These are phyloP conservation scores for Coemansia sp. DNA, from an alignment of 371 early-diverging fungal species.

Conservation along the genomic window DNA sequence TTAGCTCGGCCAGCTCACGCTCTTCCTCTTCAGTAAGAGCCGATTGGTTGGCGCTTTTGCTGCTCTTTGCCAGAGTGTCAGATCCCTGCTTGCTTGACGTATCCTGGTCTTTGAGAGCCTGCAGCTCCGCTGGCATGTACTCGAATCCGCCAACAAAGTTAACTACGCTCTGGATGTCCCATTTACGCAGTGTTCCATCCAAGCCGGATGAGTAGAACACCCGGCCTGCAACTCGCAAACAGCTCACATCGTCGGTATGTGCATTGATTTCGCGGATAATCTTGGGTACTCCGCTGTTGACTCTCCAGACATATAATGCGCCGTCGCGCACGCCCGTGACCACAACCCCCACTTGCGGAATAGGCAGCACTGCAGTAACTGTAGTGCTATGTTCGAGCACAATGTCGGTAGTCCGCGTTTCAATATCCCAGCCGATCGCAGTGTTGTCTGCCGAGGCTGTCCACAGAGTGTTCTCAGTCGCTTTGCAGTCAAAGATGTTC, in stretches of 20 bases:
- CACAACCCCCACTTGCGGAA: slow-evolving; percentile 52
- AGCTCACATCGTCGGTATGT: slow-evolving; percentile 61
- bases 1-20: slow-evolving; percentile 61
- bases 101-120: slow-evolving; percentile 2
- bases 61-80: background rate
- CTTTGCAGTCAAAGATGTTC: slow-evolving; percentile 32
- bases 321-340: slow-evolving; percentile 62
- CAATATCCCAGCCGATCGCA: slow-evolving; percentile 59
- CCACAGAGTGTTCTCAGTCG: slow-evolving; percentile 37
- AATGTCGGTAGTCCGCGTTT: slow-evolving; percentile 50
- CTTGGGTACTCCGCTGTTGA: slow-evolving; percentile 24
- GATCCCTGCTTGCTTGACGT: background rate
- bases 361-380: slow-evolving; percentile 54
- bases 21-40: slow-evolving; percentile 63
- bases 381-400: slow-evolving; percentile 57
- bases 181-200: slow-evolving; percentile 61
- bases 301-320: slow-evolving; percentile 59
- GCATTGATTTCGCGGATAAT: slow-evolving; percentile 54
- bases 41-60: background rate
- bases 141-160: slow-evolving; percentile 16
- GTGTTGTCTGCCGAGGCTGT: slow-evolving; percentile 62
- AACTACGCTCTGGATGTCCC: slow-evolving; percentile 53
- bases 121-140: slow-evolving; percentile 26
- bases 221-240: slow-evolving; percentile 43
- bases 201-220: slow-evolving; percentile 56